Base-by-base conservation (phyloP, 2,329 filamentous ascomycete genomes). In the Cladophialophora carrionii region DNA sequence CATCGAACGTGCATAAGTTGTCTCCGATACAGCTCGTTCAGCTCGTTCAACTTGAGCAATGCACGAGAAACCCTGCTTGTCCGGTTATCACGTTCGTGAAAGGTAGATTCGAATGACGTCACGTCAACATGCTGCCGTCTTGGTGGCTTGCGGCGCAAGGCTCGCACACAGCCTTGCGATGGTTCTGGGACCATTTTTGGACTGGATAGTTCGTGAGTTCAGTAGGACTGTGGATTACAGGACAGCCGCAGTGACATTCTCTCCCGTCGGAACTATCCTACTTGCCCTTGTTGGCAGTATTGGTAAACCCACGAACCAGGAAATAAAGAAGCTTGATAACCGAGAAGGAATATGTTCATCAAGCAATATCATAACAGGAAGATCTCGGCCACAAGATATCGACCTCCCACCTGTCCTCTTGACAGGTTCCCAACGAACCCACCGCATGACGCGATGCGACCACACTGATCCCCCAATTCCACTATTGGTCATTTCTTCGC, bases 111-210 rank as follows among this genome's bases (percentile, higher is more conserved):
- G 9, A 26, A 20, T 51, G 48, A 51, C 48, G 48, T 51, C 48
- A 51, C 9, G 48, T 51, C 48, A 51, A 51, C 48, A 51, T 29
- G 48, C 48, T 51, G 20, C 37, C 37, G 37, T 43, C 37, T 43
- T 43, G 37, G 37, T 43, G 37, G 4, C 37, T 43, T 14, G 37
- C 14, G 9, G 12, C 14, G 48, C 48, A 29, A 51, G 48, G 48
- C 48, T 51, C 20, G 24, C 24, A 5, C 48, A 22, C 48, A 51
- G 48, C 48, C 48, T 51, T 4, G 24, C 24, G 22, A 29, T 17
- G 6, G 14, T 6, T 43, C 37, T 6, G 26, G 4, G 7, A n/a
- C 37, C 0, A 17, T 43, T 17, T 7, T 17, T 43, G 3, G 34
- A 37, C 4, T 1, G 2, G 34, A 37, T 37, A 2, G 34, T 4